Evolutionary conservation across 306 rosid genomes (phyloP), one percentile per base, ranked within the genome.

Genomic region (Vigna trinervia): DNA sequence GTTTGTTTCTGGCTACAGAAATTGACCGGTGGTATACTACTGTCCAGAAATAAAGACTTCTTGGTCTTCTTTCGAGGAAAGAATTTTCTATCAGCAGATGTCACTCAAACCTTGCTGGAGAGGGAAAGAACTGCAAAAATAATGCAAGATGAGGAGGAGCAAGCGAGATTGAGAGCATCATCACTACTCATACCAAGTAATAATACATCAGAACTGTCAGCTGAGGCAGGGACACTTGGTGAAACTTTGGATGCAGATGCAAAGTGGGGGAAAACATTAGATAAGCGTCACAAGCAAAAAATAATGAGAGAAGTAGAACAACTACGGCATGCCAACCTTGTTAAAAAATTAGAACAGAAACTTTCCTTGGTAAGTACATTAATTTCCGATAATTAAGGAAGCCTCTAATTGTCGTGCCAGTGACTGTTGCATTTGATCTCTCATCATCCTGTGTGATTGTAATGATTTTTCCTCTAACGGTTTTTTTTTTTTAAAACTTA

Each of bases 241-340:
- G 99, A 95, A 88, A 95, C 97, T 58, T 79, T 92, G 82, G 88
- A 89, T 79, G 99, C 99, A 61, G 85, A 92, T 88, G 97, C 96
- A 60, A 95, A 88, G 79, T 95, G 99, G 99, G 97, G 97, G 53
- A 92, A 77, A 86, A 85, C 77, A 19, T 75, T 92, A 85, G 94
- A 89, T 65, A 81, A 83, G 67, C 38, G 38, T 56, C 93, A 90
- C 69, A 74, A 92, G 87, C 60, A 87, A 81, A 87, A 88, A 58
- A 77, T 92, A 67, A 87, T 85, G 90, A 85, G 69, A 73, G 91
- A 92, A 87, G 87, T 90, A 32, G 96, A 89, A 71, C 78, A 71
- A 22, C 71, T 57, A 43, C 86, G 92, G 73, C 99, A 92, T 45
- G 81, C 91, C 64, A 66, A 77, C 13, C 85, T 92, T 64, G 92